phyloP scores from a whole-genome alignment of 202 grass and related monocot species.

The Setaria viridis region DNA sequence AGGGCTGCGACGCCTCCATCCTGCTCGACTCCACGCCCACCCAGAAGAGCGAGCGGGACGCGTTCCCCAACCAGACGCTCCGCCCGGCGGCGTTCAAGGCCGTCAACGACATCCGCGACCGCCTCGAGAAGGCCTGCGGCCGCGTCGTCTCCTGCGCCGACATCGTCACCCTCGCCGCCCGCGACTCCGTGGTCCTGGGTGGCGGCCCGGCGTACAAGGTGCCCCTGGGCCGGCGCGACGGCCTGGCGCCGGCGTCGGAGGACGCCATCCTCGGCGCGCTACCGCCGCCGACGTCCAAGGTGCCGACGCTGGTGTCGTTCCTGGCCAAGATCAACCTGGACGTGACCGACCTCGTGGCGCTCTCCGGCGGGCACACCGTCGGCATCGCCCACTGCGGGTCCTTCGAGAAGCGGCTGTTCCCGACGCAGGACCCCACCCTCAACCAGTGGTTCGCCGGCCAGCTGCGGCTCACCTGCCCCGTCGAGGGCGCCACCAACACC shows the following conservation, averaged over 20 bases:
- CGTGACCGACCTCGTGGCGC: conserved; percentile 66
- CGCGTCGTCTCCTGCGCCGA: conserved; percentile 72
- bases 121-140: conserved; percentile 39
- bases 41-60: conserved; percentile 40
- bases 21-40: conserved; percentile 21
- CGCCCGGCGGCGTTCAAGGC: conserved; percentile 57
- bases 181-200: conserved; percentile 29
- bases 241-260: background rate
- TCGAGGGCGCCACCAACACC: background rate
- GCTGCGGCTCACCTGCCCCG: conserved; percentile 61
- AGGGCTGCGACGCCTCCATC: conserved; percentile 73
- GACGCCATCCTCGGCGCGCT: background rate
- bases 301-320: background rate
- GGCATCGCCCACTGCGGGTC: conserved; percentile 73
- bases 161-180: conserved; percentile 54
- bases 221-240: conserved; percentile 34
- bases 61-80: conserved; percentile 43
- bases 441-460: conserved; percentile 49
- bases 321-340: conserved; percentile 49
- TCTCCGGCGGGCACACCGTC: conserved; percentile 80
- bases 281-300: conserved; percentile 44
- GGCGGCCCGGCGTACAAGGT: conserved; percentile 43
- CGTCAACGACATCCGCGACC: conserved; percentile 57
- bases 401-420: conserved; percentile 59
- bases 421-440: conserved; percentile 51